A percentile compares a stretch with the other conserved stretches of the same genome.
These are phyloP conservation scores for Bisporella sp. DNA, from an alignment of 2,329 filamentous ascomycete genomes.

Conservation along the genomic window DNA sequence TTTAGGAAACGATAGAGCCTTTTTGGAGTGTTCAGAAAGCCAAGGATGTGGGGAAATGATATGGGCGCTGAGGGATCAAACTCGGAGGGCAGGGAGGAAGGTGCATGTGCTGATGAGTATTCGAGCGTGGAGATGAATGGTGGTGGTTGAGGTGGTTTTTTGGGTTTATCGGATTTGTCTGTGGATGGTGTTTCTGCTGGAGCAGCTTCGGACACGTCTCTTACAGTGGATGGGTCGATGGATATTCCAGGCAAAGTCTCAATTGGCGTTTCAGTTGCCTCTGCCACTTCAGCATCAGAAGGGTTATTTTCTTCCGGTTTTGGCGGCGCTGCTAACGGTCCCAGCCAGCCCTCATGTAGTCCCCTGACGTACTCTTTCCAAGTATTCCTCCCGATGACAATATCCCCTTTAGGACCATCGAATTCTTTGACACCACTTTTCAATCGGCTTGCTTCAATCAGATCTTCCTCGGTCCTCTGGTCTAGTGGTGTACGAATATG, in stretches of 20 bases:
- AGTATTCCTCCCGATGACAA: slow-evolving; percentile 83
- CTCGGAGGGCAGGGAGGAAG: slow-evolving; percentile 58
- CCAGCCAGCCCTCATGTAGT: slow-evolving; percentile 93
- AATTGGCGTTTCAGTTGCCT: slow-evolving; percentile 5
- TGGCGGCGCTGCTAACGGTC: slow-evolving; percentile 63
- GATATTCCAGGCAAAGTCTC: slow-evolving; percentile 22
- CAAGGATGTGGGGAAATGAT: slow-evolving; percentile 81
- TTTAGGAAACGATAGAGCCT: slow-evolving; percentile 85
- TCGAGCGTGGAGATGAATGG: slow-evolving; percentile 69
- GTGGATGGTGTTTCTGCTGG: slow-evolving; percentile 21
- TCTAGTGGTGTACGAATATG: slow-evolving; percentile 47
- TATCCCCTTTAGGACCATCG: slow-evolving; percentile 69
- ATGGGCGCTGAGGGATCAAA: slow-evolving; percentile 70
- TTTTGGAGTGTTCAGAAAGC: slow-evolving; percentile 83
- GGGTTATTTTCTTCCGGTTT: slow-evolving; percentile 25
- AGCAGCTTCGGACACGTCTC: slow-evolving; percentile 17
- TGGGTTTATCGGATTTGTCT: slow-evolving; percentile 44
- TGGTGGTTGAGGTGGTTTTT: slow-evolving; percentile 54
- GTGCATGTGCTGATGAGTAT: slow-evolving; percentile 61
- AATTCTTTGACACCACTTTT: slow-evolving; percentile 64
- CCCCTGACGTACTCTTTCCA: slow-evolving; percentile 98
- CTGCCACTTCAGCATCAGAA: slow-evolving; percentile 7
- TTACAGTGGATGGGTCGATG: slow-evolving; percentile 19
- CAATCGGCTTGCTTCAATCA: slow-evolving; percentile 56
- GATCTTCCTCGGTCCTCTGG: slow-evolving; percentile 38